phyloP scores from a whole-genome alignment of 1,139 yeast species.

The Trichomonascaceae sp. region DNA sequence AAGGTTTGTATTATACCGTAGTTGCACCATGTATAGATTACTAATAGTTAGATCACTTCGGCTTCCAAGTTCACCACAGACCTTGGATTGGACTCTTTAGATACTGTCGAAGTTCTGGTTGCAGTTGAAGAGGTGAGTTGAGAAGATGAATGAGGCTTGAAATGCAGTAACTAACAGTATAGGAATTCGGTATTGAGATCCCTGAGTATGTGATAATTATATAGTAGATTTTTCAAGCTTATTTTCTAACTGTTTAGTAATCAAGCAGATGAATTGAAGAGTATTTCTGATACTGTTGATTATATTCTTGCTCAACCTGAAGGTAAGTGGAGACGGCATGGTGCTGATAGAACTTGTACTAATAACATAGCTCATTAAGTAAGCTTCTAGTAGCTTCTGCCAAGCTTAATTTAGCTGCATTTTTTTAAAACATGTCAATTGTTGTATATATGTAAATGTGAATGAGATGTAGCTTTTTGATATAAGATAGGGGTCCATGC shows the following conservation, averaged over 20 bases:
- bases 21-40: not conserved
- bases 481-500: not conserved
- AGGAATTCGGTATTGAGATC: slow-evolving; percentile 55
- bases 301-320: slow-evolving; percentile 63
- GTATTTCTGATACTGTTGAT: slow-evolving; percentile 77
- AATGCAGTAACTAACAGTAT: not conserved
- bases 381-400: not conserved
- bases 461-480: not conserved
- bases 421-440: not conserved
- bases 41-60: slow-evolving; percentile 41
- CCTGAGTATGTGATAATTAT: slow-evolving; percentile 46
- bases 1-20: slow-evolving; percentile 18
- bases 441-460: not conserved
- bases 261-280: slow-evolving; percentile 76
- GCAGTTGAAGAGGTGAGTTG: slow-evolving; percentile 60
- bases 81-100: slow-evolving; percentile 80
- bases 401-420: not conserved
- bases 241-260: slow-evolving; percentile 30
- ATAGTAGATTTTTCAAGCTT: not conserved
- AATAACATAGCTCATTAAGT: slow-evolving; percentile 4
- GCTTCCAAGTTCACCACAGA: slow-evolving; percentile 63
- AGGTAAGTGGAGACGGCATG: slow-evolving; percentile 21
- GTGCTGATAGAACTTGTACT: not conserved
- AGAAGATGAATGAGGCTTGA: not conserved
- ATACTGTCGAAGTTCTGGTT: slow-evolving; percentile 84